Evolutionary conservation across 495 filamentous ascomycete species (phyloP).

Genomic region (Glonium stellatum): DNA sequence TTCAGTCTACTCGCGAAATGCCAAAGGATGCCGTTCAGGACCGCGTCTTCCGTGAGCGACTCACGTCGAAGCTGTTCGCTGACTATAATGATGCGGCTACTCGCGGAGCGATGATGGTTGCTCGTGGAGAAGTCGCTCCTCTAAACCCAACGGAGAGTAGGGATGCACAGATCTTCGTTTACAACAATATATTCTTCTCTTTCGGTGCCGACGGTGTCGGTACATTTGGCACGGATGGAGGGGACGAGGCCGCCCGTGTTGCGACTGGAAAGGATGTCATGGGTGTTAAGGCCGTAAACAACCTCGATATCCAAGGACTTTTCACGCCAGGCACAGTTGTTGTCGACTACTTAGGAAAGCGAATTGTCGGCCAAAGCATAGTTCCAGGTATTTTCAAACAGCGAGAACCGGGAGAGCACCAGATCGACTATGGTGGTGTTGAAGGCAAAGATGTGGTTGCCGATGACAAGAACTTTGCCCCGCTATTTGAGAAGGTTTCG

Average conservation of each 20-base stretch:
- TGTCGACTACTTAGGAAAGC: conserved; percentile 94
- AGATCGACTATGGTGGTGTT: conserved; percentile 97
- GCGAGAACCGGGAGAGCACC: conserved; percentile 91
- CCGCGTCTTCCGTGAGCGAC: conserved; percentile 87
- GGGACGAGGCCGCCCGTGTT: conserved; percentile 92
- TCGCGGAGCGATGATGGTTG: conserved; percentile 87
- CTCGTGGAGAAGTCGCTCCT: conserved; percentile 87
- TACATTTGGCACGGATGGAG: conserved; percentile 92
- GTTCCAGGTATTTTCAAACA: conserved; percentile 99
- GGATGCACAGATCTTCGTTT: conserved; percentile 97
- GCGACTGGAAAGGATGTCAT: conserved; percentile 95
- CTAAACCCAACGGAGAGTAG: conserved; percentile 88
- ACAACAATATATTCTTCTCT: conserved; percentile 99
- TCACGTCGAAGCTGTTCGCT: conserved; percentile 91
- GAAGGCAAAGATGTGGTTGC: conserved; percentile 96
- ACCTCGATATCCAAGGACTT: conserved; percentile 88
- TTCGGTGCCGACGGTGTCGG: conserved; percentile 97
- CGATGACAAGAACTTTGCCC: conserved; percentile 72
- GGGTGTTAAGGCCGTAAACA: conserved; percentile 90
- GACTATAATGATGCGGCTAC: conserved; percentile 96
- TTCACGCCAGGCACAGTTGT: conserved; percentile 95
- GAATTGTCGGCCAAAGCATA: conserved; percentile 95
- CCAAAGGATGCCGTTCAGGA: conserved; percentile 91
- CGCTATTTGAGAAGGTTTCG: conserved; percentile 83
- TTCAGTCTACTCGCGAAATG: conserved; percentile 91